Base-by-base conservation (phyloP, 495 filamentous ascomycete genomes). In the Recurvomyces mirabilis region DNA sequence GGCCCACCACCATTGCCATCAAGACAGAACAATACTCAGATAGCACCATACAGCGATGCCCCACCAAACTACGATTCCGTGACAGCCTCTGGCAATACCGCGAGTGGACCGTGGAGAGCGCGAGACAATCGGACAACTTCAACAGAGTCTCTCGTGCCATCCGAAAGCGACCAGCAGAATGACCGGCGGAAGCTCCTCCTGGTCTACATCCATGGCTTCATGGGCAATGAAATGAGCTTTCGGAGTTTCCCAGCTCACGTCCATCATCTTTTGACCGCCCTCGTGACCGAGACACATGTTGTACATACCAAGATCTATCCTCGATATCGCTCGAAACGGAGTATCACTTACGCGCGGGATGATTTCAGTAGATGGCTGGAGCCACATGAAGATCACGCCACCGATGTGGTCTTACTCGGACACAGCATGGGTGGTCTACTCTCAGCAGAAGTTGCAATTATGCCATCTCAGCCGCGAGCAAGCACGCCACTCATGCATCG, bases 261-360 rank as follows among this genome's bases (percentile, higher is more conserved):
- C 0, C 89, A 96, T 63, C 73, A 77, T 57, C 66, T 84, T 18
- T 65, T 94, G 24, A 78, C 78, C n/a, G 63, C 71, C 1, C 69
- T 75, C 0, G 58, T 94, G 37, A 63, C 64, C 30, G 77, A 86
- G 17, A 81, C 75, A 7, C 85, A 94, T 66, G 66, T 77, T 10
- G 77, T 96, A 0, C 86, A 93, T 62, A 81, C 87, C 14, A 91
- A 91, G 54, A 79, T 96, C 19, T 96, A 94, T 63, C 89, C 89
- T 1, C 79, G 79, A 26, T 96, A 94, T 64, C 84, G 84, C 57
- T 87, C 85, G 3, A 79, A 84, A 31, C 76, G 84, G 44, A 68
- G 75, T 18, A 78, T 94, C 24, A 68, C 75, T 18, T 70, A 79
- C 54, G 87, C 84, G 2, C 69, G 77, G 19, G 78, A 87, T 46